A percentile compares a stretch with the other conserved stretches of the same genome.
phyloP scores from a whole-genome alignment of 2,329 filamentous ascomycete genomes.

The Arthrobotrys sinensis region DNA sequence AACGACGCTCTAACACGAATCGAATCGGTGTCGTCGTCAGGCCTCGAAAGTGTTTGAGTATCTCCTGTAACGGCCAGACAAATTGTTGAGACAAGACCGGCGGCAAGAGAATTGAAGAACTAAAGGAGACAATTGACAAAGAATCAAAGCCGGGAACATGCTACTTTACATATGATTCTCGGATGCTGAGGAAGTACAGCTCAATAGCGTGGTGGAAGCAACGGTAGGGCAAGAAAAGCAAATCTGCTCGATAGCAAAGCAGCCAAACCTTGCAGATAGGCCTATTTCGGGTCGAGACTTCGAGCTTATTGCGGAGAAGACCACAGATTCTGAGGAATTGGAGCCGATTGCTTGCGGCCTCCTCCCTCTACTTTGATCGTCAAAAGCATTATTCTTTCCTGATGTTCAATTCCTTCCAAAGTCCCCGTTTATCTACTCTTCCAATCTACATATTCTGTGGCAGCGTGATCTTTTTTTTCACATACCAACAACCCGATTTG shows the following conservation, averaged over 20 bases:
- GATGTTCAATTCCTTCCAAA: conserved; percentile 32
- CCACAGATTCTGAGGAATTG: conserved; percentile 39
- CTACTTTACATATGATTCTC: conserved; percentile 45
- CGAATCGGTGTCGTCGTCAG: conserved; percentile 28
- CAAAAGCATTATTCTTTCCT: conserved; percentile 10
- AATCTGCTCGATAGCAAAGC: conserved; percentile 17
- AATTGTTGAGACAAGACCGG: not conserved
- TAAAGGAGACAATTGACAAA: conserved; percentile 5
- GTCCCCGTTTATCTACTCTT: conserved; percentile 50
- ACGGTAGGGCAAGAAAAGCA: conserved; percentile 52
- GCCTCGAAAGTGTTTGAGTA: conserved; percentile 31
- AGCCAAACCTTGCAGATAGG: conserved; percentile 27
- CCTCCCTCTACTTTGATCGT: conserved; percentile 23
- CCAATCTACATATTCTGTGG: conserved; percentile 19
- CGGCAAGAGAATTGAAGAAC: conserved; percentile 6
- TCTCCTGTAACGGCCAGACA: conserved; percentile 15
- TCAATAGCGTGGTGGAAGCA: conserved; percentile 8
- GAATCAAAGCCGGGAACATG: conserved; percentile 5
- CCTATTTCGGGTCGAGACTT: conserved; percentile 49
- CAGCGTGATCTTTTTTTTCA: conserved; percentile 45
- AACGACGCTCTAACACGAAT: conserved; percentile 46
- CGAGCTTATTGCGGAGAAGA: conserved; percentile 46
- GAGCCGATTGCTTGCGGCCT: conserved; percentile 45
- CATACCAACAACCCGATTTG: conserved; percentile 30
- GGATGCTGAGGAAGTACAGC: conserved; percentile 13